Evolutionary conservation across 1,284 basidiomycete genomes (phyloP), one percentile per base, ranked within the genome.

Genomic region (Cerioporus squamosus): DNA sequence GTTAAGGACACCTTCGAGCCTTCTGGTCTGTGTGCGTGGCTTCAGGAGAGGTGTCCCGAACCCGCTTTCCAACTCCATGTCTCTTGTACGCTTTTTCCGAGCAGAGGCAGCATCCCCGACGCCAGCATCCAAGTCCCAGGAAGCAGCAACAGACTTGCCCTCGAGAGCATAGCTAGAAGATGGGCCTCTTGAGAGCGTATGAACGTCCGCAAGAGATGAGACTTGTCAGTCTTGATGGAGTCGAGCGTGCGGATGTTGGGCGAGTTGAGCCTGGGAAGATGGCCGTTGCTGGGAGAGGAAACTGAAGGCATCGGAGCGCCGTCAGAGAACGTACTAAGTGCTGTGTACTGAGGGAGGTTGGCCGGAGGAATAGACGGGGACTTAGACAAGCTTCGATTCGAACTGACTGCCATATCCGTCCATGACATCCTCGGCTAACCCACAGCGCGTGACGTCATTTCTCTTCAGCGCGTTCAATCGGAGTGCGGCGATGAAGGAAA

Each of bases 1-100:
- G 5, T 42, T 15, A 3, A 18, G 9, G 40, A 18, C 40, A 15
- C 1, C 22, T 31, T 10, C 15, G 36, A 9, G 4, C 14, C 0
- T 5, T 24, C 20, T 33, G 36, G 20, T 22, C 12, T 38, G 31
- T 9, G 42, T 66, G 15, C 86, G 78, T 42, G 86, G 76, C 61
- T 79, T 83, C 46, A 88, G 72, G n/a, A 87, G 68, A 10, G 86
- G 86, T 3, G 86, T 88, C 31, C 76, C 80, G 63, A 88, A 84
- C 2, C 78, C 79, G 62, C 77, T 76, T 14, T 70, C 59, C n/a
- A 65, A 18, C 17, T 62, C 58, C 1, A 56, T 38, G 24, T 49
- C 44, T 20, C 44, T 51, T 31, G 10, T 24, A 39, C 23, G 29
- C 51, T 18, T 44, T 44, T 18, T 61, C 43, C 47, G 33, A 15